Evolutionary conservation across 257 asterid genomes (phyloP).

Genomic region (Avicennia marina): DNA sequence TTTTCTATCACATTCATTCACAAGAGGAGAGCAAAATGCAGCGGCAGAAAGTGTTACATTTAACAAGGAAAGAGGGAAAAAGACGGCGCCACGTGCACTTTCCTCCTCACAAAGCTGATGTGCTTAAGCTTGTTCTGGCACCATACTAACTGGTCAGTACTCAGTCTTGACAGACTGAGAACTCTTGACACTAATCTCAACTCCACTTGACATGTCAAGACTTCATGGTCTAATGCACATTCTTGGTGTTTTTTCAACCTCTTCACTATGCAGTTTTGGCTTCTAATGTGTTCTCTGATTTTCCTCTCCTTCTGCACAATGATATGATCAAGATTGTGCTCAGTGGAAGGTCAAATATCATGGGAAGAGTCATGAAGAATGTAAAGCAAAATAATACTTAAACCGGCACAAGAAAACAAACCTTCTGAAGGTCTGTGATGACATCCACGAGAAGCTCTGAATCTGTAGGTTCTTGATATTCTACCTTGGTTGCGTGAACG

Average conservation of each 20-base stretch:
- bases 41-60: constrained; percentile 1
- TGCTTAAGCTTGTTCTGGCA: constrained; percentile 56
- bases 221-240: constrained; percentile 17
- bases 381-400: not conserved
- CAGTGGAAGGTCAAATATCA: too few relatives aligned
- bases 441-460: constrained; percentile 37
- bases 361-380: too few relatives aligned
- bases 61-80: constrained; percentile 82
- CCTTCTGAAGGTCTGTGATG: constrained; percentile 59
- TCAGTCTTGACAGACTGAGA: constrained; percentile 49
- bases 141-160: constrained; percentile 57
- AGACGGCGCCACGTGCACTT: constrained; percentile 51
- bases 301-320: constrained; percentile 68
- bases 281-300: constrained; percentile 46
- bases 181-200: constrained; percentile 57
- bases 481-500: constrained; percentile 20
- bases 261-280: constrained; percentile 70
- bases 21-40: not conserved
- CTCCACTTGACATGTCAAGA: constrained; percentile 52
- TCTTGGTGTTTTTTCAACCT: constrained; percentile 45
- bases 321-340: too few relatives aligned
- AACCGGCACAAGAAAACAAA: constrained; percentile 10
- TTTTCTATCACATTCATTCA: not conserved
- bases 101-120: constrained; percentile 49
- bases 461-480: constrained; percentile 22